Evolutionary conservation across 225 moss, liverwort and hornwort genomes (phyloP), one percentile per base, ranked within the genome.

Genomic region (Climacium dendroides): DNA sequence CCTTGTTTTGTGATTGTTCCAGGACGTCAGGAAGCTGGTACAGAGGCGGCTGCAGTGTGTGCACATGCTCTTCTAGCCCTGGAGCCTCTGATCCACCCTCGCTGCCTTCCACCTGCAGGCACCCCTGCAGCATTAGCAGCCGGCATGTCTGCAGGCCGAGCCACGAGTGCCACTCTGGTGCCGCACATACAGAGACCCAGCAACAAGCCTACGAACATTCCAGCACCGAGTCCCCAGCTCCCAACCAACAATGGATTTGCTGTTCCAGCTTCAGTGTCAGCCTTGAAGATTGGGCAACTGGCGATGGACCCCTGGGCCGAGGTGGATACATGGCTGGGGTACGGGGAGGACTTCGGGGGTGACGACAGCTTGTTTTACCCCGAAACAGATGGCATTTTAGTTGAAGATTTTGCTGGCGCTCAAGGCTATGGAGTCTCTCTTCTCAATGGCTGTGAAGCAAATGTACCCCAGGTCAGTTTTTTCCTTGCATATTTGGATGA

Each of bases 281-380:
- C 97, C 65, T 93, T 97, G 77, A 99, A 97, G 90, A 88, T 96
- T 83, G 97, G 95, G 72, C 97, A 97, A 90, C 83, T 95, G 80
- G 92, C 94, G 25, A 94, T 96, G 93, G 96, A 99, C 90, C 99
- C 99, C 26, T 99, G 99, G 99, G 99, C 97, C 67, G 99, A 99
- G 88, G 99, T 99, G 66, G 97, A 99, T 86, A 97, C 99, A 58
- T 99, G 97, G 96, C 91, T 99, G 80, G 96, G 98, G 6, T 99
- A 97, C 67, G 97, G 96, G 74, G 99, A 99, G 87, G 97, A 99
- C 82, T 99, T 99, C 58, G 95, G 93, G 41, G 95, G 95, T 66
- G 95, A 96, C 85, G 96, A 94, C 55, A 94, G 87, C 73, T 93
- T 99, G 85, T 96, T 99, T 86, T 96, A 97, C 81, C 90, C 92